Conservation (phyloP, 768 basidiomycete species). For the Russula earlei region DNA sequence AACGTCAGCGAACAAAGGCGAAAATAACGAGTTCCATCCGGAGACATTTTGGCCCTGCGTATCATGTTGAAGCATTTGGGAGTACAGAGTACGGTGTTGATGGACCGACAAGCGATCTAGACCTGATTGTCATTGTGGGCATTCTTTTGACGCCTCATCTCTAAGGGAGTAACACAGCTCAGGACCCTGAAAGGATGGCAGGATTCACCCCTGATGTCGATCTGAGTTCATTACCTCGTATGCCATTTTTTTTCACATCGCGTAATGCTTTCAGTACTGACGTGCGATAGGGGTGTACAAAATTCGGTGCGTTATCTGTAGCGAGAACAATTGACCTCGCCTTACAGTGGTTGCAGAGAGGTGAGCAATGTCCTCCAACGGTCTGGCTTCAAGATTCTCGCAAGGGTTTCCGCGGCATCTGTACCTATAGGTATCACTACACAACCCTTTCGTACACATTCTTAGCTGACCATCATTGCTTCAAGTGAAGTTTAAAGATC, state of each 20-base stretch:
- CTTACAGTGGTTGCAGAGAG: constrained; percentile 20
- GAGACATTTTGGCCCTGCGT: constrained; percentile 27
- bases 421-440: constrained; percentile 31
- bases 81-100: constrained; percentile 42
- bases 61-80: constrained; percentile 36
- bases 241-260: neutral
- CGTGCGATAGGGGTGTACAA: constrained; percentile 26
- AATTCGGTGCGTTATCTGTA: constrained; percentile 20
- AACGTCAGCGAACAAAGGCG: constrained; percentile 8
- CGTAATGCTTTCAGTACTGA: neutral
- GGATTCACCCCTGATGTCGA: constrained; percentile 27
- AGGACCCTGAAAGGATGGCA: constrained; percentile 28
- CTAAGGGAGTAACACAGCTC: neutral
- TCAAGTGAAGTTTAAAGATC: constrained; percentile 45
- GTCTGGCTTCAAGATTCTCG: constrained; percentile 27
- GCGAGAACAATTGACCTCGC: no score
- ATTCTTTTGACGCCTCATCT: neutral
- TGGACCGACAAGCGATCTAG: constrained; percentile 36
- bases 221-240: constrained; percentile 26
- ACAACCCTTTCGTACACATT: neutral
- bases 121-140: constrained; percentile 43
- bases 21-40: constrained; percentile 7
- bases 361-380: constrained; percentile 26
- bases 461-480: constrained; percentile 2
- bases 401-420: constrained; percentile 23